Conservation (phyloP, 1,139 yeast species). For the Yamadazyma epiphylla region DNA sequence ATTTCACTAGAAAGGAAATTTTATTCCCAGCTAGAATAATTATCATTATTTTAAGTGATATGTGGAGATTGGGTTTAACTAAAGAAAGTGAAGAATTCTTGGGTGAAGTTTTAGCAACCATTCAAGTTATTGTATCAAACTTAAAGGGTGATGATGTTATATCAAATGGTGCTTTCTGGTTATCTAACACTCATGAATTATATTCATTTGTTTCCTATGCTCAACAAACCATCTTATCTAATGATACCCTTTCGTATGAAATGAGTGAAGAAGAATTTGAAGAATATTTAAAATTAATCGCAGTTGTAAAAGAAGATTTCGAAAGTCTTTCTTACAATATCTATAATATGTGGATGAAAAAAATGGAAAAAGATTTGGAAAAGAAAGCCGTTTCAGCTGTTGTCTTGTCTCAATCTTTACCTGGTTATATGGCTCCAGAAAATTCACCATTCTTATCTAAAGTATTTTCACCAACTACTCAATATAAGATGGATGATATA, state of each 20-base stretch:
- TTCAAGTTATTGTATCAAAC: constrained; percentile 71
- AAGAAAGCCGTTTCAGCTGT: constrained; percentile 93
- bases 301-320: constrained; percentile 90
- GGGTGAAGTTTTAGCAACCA: constrained; percentile 85
- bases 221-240: constrained; percentile 81
- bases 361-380: constrained; percentile 85
- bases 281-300: constrained; percentile 84
- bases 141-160: constrained; percentile 84
- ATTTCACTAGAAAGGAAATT: constrained; percentile 84
- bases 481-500: constrained; percentile 93
- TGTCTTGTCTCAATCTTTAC: constrained; percentile 88
- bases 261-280: constrained; percentile 90
- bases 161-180: constrained; percentile 96
- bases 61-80: constrained; percentile 97
- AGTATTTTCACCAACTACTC: constrained; percentile 69
- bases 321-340: constrained; percentile 91
- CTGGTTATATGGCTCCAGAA: constrained; percentile 93
- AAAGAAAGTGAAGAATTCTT: constrained; percentile 88
- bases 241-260: constrained; percentile 73
- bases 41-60: constrained; percentile 86
- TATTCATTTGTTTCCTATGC: constrained; percentile 94
- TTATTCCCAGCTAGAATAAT: constrained; percentile 95
- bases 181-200: constrained; percentile 92
- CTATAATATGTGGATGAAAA: constrained; percentile 97
- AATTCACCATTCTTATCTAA: constrained; percentile 81